Base-by-base conservation (phyloP, 1,284 basidiomycete genomes). In the Trichosporon ovoides region DNA sequence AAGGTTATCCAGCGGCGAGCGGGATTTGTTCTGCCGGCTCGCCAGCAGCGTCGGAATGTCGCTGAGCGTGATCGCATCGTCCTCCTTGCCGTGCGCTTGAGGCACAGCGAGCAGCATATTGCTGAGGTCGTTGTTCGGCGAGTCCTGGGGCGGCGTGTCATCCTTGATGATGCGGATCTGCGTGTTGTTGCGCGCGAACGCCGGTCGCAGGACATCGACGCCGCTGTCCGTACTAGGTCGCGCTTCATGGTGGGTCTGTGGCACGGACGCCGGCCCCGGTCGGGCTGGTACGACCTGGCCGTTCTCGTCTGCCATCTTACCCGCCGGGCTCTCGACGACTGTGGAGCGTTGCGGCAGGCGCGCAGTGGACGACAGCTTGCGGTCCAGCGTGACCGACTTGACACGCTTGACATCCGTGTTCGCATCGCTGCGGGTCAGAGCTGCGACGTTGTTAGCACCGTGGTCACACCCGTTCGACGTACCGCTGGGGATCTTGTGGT, bases 291-390 rank as follows among this genome's bases (percentile, higher is more conserved):
- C 64, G 78, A 82, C 60, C 72, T 79, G 67, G 69, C 82, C 62
- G 54, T 81, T 80, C 24, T 87, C 83, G 66, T 90, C 87, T 3
- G 88, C 91, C 60, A 86, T 87, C 71, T 87, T 85, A 36, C 92
- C 94, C 4, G 91, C 84, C n/a, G 95, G 95, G 70, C 89, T 91
- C 76, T 97, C 95, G 49, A 98, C 88, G 37, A 99, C 87, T 3
- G 91, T 98, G 18, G 94, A 97, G 43, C 92, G 87, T 76, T 91
- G 94, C 5, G 96, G 92, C 62, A 96, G 76, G 50, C 88, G 85
- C 14, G 94, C 91, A 12, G 91, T 92, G 37, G 93, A 95, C 1
- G 79, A 80, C 52, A 94, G 80, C 77, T 98, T 98, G 58, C 96
- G 87, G 77, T 97, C 92, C 19, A 99, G 82, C 71, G 93, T 90